Evolutionary conservation across 495 filamentous ascomycete species (phyloP).

Genomic region (Aspergillus campestris): DNA sequence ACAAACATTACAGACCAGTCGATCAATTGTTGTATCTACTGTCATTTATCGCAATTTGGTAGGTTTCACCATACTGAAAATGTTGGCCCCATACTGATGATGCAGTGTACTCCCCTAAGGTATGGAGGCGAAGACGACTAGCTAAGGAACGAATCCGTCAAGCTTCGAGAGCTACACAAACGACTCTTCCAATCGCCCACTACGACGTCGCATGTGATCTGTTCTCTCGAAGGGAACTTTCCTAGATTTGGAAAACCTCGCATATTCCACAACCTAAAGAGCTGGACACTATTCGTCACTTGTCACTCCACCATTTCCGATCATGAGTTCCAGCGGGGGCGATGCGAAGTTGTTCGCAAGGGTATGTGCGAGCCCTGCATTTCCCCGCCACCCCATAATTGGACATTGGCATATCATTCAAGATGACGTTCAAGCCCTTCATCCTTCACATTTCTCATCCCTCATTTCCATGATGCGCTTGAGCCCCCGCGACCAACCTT

Average conservation of each 20-base stretch:
- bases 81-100: constrained; percentile 4
- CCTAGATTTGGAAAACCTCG: not conserved
- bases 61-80: not conserved
- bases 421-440: not conserved
- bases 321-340: constrained; percentile 73
- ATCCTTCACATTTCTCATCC: constrained; percentile 2
- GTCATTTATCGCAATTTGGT: not conserved
- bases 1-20: no score
- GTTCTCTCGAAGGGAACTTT: not conserved
- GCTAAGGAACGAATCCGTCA: constrained; percentile 11
- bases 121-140: constrained; percentile 16
- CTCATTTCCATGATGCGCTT: constrained; percentile 7
- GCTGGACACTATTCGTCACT: not conserved
- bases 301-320: constrained; percentile 6
- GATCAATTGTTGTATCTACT: not conserved
- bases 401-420: not conserved
- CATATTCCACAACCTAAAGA: not conserved
- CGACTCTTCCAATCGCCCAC: constrained; percentile 6
- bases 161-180: constrained; percentile 4
- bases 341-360: constrained; percentile 99
- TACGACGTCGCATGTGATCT: constrained; percentile 17
- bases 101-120: constrained; percentile 3
- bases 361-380: constrained; percentile 51
- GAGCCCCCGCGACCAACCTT: no score
- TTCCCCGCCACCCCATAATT: not conserved